Evolutionary conservation across 1,139 yeast genomes (phyloP).

Genomic region (Taphrina wiesneri): DNA sequence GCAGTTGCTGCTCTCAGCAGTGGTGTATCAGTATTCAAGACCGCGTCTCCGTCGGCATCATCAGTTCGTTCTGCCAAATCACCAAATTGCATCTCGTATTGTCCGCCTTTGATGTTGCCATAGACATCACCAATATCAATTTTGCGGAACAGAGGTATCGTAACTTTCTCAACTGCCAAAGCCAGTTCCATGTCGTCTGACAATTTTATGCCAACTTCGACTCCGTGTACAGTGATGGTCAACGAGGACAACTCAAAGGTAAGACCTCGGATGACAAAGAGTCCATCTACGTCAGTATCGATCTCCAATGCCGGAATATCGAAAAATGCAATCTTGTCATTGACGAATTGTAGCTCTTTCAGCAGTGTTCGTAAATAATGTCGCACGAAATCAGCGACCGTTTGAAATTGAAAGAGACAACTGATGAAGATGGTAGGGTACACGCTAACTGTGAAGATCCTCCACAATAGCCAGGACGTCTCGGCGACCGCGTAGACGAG

Average conservation of each 20-base stretch:
- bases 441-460: slow-evolving; percentile 2
- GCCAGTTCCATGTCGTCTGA: slow-evolving; percentile 33
- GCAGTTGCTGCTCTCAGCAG: slow-evolving; percentile 26
- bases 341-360: slow-evolving; percentile 22
- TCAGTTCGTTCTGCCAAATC: slow-evolving; percentile 20
- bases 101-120: slow-evolving; percentile 29
- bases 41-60: slow-evolving; percentile 23
- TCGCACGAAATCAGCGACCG: slow-evolving; percentile 13
- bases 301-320: slow-evolving; percentile 32
- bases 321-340: slow-evolving; percentile 32
- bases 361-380: neutral
- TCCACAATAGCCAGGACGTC: slow-evolving; percentile 31
- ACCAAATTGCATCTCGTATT: slow-evolving; percentile 32
- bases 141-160: slow-evolving; percentile 18
- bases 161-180: slow-evolving; percentile 17
- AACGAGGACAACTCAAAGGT: slow-evolving; percentile 16
- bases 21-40: slow-evolving; percentile 27
- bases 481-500: slow-evolving; percentile 15
- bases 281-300: slow-evolving; percentile 31
- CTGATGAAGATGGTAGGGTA: slow-evolving; percentile 20
- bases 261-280: slow-evolving; percentile 29
- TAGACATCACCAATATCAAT: slow-evolving; percentile 29
- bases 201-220: slow-evolving; percentile 31
- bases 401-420: slow-evolving; percentile 26
- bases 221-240: slow-evolving; percentile 27